Base-by-base conservation (phyloP, 169 alveolate species). In the Babesia caballi region DNA sequence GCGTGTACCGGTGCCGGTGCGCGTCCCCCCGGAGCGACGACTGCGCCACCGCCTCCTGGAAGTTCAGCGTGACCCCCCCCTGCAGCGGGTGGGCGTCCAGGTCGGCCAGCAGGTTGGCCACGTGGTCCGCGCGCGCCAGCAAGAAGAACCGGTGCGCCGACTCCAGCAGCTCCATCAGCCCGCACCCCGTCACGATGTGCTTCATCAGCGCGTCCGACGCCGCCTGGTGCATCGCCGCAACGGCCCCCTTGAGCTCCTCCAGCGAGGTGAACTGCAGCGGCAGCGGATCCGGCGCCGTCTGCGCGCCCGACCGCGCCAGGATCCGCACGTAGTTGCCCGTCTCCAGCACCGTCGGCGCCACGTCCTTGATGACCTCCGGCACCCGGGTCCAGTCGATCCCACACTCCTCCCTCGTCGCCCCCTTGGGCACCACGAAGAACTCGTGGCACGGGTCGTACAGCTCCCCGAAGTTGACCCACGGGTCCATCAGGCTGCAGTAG, bases 391-490 rank as follows among this genome's bases (percentile, higher is more conserved):
- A 63, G 1, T 42, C 73, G 44, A 63, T 63, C 12, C 35, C n/a
- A 17, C 17, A 63, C 23, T 28, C 52, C 52, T 19, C 60, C 47
- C 8, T 12, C 3, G n/a, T 12, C 32, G 33, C 38, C 19, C 60
- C 36, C 15, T 30, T 63, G 27, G 17, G 46, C 36, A 63, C 73
- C 0, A 63, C 52, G 60, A 63, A 63, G 61, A 63, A 63, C 47
- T 63, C 73, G 35, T 63, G 73, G 60, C 51, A 63, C 14, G 73
- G 73, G 73, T 63, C 73, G 41, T 63, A 47, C 4, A 67, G 35
- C 56, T 50, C 53, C n/a, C 78, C 78, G 25, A 30, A 50, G 47
- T 51, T 27, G 56, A 67, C 21, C 78, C 78, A 67, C 15, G 53
- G 68, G 21, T 67, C 56, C 32, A 67, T 17, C n/a, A 67, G 44